These are phyloP conservation scores for Turnera subulata DNA, from an alignment of 345 rosid genomes.

Conservation along the genomic window DNA sequence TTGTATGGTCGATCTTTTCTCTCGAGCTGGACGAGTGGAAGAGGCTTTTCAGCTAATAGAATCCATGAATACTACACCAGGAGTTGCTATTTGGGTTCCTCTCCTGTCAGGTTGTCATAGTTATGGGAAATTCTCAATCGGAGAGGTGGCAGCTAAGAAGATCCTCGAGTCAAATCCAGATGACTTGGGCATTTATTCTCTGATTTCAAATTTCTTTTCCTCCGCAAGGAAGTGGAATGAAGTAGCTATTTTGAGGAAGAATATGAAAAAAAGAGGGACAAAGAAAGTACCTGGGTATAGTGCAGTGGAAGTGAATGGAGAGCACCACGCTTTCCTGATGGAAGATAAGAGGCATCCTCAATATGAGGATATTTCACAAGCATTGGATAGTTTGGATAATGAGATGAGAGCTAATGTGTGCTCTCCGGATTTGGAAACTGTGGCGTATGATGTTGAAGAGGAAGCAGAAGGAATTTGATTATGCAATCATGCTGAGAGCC, in stretches of 20 bases:
- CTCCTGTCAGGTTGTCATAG: conserved; percentile 76
- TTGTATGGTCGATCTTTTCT: conserved; percentile 68
- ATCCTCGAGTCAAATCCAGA: conserved; percentile 52
- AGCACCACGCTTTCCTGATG: conserved; percentile 50
- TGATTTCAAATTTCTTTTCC: conserved; percentile 72
- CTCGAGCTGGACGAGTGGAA: conserved; percentile 64
- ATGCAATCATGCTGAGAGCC: not conserved
- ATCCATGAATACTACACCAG: conserved; percentile 41
- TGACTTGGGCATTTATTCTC: conserved; percentile 49
- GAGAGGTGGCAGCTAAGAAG: conserved; percentile 58
- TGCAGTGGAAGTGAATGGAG: conserved; percentile 53
- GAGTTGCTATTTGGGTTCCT: conserved; percentile 62
- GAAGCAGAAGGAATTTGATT: not conserved
- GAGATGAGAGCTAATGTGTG: conserved; percentile 39
- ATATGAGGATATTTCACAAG: conserved; percentile 31
- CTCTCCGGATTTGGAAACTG: conserved; percentile 1
- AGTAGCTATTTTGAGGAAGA: conserved; percentile 51
- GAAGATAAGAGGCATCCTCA: conserved; percentile 57
- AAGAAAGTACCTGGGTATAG: conserved; percentile 69
- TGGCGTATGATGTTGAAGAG: conserved; percentile 3
- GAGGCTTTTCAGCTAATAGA: conserved; percentile 53
- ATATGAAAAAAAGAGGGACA: conserved; percentile 45
- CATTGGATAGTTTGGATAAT: conserved; percentile 36
- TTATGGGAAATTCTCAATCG: conserved; percentile 41
- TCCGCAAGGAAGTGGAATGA: conserved; percentile 50